Base-by-base conservation (phyloP, 108 stramenopile genomes). In the Discostella stelligeroides region DNA sequence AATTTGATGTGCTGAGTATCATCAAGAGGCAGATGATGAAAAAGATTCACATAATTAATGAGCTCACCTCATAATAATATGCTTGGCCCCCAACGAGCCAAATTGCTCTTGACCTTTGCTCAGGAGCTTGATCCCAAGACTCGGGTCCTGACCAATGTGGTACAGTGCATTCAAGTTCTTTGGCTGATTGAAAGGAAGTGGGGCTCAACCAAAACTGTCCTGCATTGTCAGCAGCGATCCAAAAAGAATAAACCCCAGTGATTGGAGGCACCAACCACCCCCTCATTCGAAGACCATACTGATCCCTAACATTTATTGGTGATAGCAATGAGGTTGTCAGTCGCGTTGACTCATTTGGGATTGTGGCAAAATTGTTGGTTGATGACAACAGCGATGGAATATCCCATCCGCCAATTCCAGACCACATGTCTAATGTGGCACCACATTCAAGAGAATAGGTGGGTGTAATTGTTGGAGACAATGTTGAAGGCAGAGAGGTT, bases 31-130 rank as follows among this genome's bases (percentile, higher is more conserved):
- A n/a, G n/a, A n/a, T n/a, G n/a, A n/a, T n/a, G n/a, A n/a, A n/a
- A n/a, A n/a, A n/a, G n/a, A n/a, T n/a, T n/a, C n/a, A n/a, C n/a
- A n/a, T n/a, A n/a, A n/a, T n/a, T n/a, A n/a, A n/a, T n/a, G n/a
- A n/a, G n/a, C 49, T 24, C 21, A 50, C 49, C 49, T 50, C 49
- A 24, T 25, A 50, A 25, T 50, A 50, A 50, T 50, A 50, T 10
- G 13, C 49, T 25, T 11, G 21, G 25, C 12, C 49, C 9, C 24
- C 49, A 7, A 20, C 13, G 12, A 50, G 49, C 21, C 24, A 6
- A 4, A 50, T 50, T 24, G 21, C 21, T 50, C 25, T 12, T 24
- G 49, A 50, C 25, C 25, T 50, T 14, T 50, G 49, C 9, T 7
- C 8, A 18, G 49, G 18, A 25, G 25, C 21, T 24, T 9, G 25